Base-by-base conservation (phyloP, 163 green algal genomes). In the Scenedesmus sp. region DNA sequence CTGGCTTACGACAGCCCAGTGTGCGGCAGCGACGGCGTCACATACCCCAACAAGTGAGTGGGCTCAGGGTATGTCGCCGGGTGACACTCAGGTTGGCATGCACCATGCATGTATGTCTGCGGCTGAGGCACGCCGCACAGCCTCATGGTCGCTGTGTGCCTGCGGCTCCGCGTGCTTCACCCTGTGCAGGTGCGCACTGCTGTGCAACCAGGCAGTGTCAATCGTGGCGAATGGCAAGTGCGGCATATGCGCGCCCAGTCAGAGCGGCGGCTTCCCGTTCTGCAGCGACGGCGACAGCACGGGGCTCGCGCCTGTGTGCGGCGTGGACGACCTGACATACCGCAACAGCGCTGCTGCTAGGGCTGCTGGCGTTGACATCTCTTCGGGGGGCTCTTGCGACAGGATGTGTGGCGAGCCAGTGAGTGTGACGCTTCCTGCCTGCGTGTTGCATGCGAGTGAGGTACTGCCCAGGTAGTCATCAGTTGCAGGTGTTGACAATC, bases 241-340 rank as follows among this genome's bases (percentile, higher is more conserved):
- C 40, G 85, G 85, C 22, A 51, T 22, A 6, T 90, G 85, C 40
- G 85, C 85, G 7, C 46, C 65, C 13, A 44, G 22, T 30, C 85
- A 90, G 72, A 72, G 13, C 0, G 72, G 72, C 15, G 85, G 85
- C 33, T 90, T 83, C 30, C 85, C 85, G 1, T 90, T 59, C 46
- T 90, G 85, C 72, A 18, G 7, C 37, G 30, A 59, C 0, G 76
- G 40, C 35, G 85, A 90, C 33, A 33, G 18, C 16, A 40, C 24
- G 13, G 85, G 85, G 1, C 5, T 85, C 10, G 70, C 70, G 3
- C 85, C 85, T 7, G 85, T 90, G n/a, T 90, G 91, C 73, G 92
- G 87, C 33, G 33, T 73, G 0, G 59, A 95, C 85, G 76, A 72
- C 30, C 22, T 84, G 35, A 93, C 89, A 1, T 95, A 95, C 79